Percentiles rank a stretch among this genome's conserved stretches.
These are phyloP conservation scores for Thamnidium elegans DNA, from an alignment of 192 early-diverging fungal genomes.

Conservation along the genomic window DNA sequence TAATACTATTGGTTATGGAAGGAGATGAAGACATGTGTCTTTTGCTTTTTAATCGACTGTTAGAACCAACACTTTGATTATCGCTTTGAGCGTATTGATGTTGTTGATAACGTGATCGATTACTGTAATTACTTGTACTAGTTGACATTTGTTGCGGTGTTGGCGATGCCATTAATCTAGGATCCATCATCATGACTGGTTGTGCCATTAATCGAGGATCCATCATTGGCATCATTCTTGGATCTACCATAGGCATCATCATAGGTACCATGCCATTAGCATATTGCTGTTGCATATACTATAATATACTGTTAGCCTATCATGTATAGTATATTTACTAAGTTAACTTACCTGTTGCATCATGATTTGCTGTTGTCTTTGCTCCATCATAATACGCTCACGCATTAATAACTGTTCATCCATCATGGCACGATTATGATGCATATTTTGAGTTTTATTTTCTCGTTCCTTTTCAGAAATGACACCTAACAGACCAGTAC, in stretches of 20 bases:
- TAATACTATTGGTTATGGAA: no score
- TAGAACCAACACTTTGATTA: no score
- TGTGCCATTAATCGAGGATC: constrained; percentile 11
- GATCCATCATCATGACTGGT: background rate
- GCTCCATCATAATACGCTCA: background rate
- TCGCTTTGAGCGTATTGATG: no score
- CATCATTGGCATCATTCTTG: constrained; percentile 15
- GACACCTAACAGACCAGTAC: background rate
- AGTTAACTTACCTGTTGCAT: background rate
- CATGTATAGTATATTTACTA: no score
- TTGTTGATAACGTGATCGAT: no score
- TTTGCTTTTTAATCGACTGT: no score
- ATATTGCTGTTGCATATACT: constrained; percentile 9
- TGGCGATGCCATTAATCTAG: background rate
- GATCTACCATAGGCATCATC: constrained; percentile 14
- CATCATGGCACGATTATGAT: background rate
- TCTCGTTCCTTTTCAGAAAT: background rate
- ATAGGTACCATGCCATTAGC: constrained; percentile 1
- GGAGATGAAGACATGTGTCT: no score
- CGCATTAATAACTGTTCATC: constrained; percentile 2
- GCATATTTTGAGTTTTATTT: background rate
- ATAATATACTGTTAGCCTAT: background rate
- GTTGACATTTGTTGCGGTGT: no score
- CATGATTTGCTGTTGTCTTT: constrained; percentile 14
- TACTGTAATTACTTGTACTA: no score